Evolutionary conservation across 1,139 yeast genomes (phyloP), one percentile per base, ranked within the genome.

Genomic region (Petasospora fabianii): DNA sequence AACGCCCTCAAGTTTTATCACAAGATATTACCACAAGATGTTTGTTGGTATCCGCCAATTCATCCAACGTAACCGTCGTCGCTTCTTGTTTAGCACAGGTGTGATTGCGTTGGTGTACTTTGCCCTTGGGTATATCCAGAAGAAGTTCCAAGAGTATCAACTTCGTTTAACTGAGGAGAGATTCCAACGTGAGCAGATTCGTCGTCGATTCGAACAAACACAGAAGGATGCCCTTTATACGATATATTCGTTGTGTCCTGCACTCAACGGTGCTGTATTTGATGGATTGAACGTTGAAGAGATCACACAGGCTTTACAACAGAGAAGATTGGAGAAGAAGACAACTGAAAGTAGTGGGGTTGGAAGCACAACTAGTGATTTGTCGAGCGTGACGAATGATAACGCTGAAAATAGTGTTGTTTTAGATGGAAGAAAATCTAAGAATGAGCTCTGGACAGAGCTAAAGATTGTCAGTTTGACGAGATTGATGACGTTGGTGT

Each of bases 221-320:
- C 97, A 90, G 57, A 83, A 82, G 53, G 97, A 92, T 63, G 86
- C 96, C 36, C 73, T 85, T 41, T 80, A 80, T 62, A 90, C 97
- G 1, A 77, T 90, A 43, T 70, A 85, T 58, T 92, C 95, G 9
- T 71, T 92, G 49, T 67, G 87, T 39, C 96, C 96, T 0, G 86
- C 86, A 13, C 68, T 90, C 42, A 72, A 82, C 5, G 70, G 73
- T 17, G 87, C 85, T 19, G 73, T 86, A 8, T 62, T 80, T 44
- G 78, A 73, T 21, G 68, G 70, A 40, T 68, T 83, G 46, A 84
- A 86, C 8, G 90, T 84, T 20, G 96, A 87, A 55, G 66, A 71
- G 43, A 80, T 84, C 50, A 50, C 95, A 2, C 75, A 73, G 46
- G 84, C 84, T 36, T 68, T 86, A 44, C 81, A 84, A 53, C 66